phyloP scores from a whole-genome alignment of 2,329 filamentous ascomycete species.

The Whalleya microplaca region DNA sequence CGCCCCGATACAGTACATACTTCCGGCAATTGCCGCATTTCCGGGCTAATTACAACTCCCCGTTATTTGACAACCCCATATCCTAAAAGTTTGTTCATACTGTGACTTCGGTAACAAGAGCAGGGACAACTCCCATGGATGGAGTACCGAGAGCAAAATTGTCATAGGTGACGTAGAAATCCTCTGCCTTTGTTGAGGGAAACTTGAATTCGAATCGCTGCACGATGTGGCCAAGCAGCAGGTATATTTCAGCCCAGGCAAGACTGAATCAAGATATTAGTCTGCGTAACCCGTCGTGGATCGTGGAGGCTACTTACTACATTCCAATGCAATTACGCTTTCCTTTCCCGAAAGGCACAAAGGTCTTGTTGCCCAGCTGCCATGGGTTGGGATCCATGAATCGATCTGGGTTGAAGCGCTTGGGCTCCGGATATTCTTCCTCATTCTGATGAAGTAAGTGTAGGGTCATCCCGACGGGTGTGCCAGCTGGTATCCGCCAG shows the following conservation, averaged over 20 bases:
- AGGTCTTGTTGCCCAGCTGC: conserved; percentile 26
- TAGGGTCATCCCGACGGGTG: conserved; percentile 36
- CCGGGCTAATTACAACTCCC: conserved; percentile 1
- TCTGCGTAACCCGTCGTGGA: conserved; percentile 3
- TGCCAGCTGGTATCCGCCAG: conserved; percentile 34
- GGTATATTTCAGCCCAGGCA: conserved; percentile 30
- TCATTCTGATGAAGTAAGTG: conserved; percentile 33
- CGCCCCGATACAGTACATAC: no score
- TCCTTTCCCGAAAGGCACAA: conserved; percentile 31
- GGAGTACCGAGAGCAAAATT: conserved; percentile 24
- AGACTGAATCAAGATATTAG: conserved; percentile 24
- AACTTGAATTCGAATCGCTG: conserved; percentile 24
- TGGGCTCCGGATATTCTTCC: conserved; percentile 26
- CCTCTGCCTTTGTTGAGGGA: conserved; percentile 15
- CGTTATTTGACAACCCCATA: no score
- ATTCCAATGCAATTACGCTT: conserved; percentile 33
- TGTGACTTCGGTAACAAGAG: no score
- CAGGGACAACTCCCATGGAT: no score
- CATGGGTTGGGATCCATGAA: conserved; percentile 29
- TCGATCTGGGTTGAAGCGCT: conserved; percentile 34
- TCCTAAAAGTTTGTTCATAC: no score
- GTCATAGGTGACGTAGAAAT: conserved; percentile 22
- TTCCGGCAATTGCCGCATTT: no score
- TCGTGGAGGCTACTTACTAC: conserved; percentile 28
- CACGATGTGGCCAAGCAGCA: conserved; percentile 19